Evolutionary conservation across 495 filamentous ascomycete species (phyloP), one percentile per base, ranked within the genome.

Genomic region (Tuber calosporum): DNA sequence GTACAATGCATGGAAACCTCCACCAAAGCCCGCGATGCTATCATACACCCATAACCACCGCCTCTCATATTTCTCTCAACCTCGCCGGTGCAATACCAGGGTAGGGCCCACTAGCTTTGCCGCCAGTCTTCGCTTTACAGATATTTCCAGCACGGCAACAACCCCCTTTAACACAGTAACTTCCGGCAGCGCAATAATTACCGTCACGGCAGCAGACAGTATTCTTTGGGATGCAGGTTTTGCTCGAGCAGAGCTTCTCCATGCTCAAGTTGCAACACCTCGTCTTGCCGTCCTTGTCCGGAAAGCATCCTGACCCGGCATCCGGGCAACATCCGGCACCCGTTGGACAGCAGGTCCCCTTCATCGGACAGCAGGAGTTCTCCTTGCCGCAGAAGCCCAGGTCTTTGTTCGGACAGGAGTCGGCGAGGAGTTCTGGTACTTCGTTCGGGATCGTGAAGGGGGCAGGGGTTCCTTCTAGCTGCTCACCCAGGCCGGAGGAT

Each of bases 221-320:
- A 67, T 78, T 78, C 45, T 73, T 77, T n/a, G 76, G 76, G 42
- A 78, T 78, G 62, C 76, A 78, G 41, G 76, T 77, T 30, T 73
- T 78, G 34, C 71, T 78, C 4, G 75, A 73, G 62, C 76, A 78
- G 26, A 78, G 37, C 68, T 78, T 78, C 68, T 78, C 76, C 4
- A 69, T 73, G 4, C 43, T 42, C 68, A 69, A 34, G 7, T 73
- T 68, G 34, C 76, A 78, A 26, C 76, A 78, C 58, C 73, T 75
- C 5, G 76, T 77, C 62, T 67, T 77, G 26, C 74, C 76, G 6
- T 78, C 75, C 19, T 73, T 78, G 38, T 77, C 76, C 0, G 74
- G 75, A 26, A 77, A 78, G 68, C 76, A 78, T 5, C 76, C 76
- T 67, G 76, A 67, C 20, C 76, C 76, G 6, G 53, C 68, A 40